Evolutionary conservation across 2,329 filamentous ascomycete species (phyloP).

Genomic region (Pezicula neosporulosa): DNA sequence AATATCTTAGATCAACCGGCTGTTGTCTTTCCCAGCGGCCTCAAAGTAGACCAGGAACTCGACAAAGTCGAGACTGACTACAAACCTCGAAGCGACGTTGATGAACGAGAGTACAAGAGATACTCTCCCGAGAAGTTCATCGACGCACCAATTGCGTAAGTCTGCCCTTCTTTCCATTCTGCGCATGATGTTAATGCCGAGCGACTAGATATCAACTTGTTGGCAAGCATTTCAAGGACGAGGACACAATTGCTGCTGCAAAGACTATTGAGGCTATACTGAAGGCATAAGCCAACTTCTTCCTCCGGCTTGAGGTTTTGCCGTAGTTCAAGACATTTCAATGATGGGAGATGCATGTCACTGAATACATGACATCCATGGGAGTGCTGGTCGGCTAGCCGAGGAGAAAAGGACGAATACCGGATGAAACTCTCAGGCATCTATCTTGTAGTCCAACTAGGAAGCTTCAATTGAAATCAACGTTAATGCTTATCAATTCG

Average conservation of each 20-base stretch:
- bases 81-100: constrained; percentile 6
- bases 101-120: constrained; percentile 7
- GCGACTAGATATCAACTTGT: constrained; percentile 3
- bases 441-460: too few species aligned
- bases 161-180: constrained; percentile 4
- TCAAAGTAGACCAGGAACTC: constrained; percentile 4
- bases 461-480: too few species aligned
- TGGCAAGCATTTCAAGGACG: constrained; percentile 11
- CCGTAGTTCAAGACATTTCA: too few species aligned
- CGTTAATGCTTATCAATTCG: too few species aligned
- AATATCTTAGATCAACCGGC: constrained; percentile 17
- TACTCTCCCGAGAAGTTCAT: constrained; percentile 1
- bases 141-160: constrained; percentile 9
- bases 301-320: too few species aligned
- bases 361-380: too few species aligned
- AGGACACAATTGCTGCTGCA: constrained; percentile 25
- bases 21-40: constrained; percentile 12
- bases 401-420: too few species aligned
- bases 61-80: constrained; percentile 8
- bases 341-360: too few species aligned
- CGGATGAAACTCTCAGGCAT: too few species aligned
- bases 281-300: background rate
- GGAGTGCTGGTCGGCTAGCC: too few species aligned
- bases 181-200: constrained; percentile 21
- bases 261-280: background rate